These are phyloP conservation scores for Symmetrospora coprosmae DNA, from an alignment of 768 basidiomycete species.

Conservation along the genomic window DNA sequence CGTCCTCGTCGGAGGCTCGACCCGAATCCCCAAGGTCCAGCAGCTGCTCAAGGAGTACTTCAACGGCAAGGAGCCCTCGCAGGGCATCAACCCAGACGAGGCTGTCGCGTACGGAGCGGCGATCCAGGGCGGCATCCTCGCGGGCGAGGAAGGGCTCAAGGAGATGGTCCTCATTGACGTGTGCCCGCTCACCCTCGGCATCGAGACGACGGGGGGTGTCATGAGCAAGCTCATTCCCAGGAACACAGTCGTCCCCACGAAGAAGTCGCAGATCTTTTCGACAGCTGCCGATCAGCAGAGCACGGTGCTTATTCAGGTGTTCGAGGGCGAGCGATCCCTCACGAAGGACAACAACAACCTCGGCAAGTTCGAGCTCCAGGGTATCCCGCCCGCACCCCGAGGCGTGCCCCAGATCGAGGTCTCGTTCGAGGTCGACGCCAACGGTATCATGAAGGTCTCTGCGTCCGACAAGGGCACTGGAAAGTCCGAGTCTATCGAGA, in stretches of 20 bases:
- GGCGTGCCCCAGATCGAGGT: conserved; percentile 97
- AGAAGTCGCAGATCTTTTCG: conserved; percentile 70
- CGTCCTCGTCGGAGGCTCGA: conserved; percentile 90
- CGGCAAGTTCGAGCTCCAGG: conserved; percentile 69
- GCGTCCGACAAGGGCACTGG: conserved; percentile 87
- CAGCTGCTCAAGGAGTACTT: conserved; percentile 97
- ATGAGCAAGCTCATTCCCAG: conserved; percentile 95
- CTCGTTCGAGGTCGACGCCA: conserved; percentile 70
- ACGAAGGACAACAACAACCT: conserved; percentile 93
- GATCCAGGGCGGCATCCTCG: conserved; percentile 94
- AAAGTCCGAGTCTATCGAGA: conserved; percentile 39
- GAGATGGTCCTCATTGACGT: conserved; percentile 94
- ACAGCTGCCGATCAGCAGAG: conserved; percentile 47
- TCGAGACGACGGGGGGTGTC: conserved; percentile 86
- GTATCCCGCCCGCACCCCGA: conserved; percentile 88
- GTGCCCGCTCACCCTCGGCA: conserved; percentile 86
- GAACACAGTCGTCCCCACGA: conserved; percentile 95
- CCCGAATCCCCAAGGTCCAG: conserved; percentile 98
- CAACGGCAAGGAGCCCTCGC: conserved; percentile 88
- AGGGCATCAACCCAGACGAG: conserved; percentile 98
- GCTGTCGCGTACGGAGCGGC: conserved; percentile 98
- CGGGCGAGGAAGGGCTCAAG: conserved; percentile 76
- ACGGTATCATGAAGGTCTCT: conserved; percentile 79
- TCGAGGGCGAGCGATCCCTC: conserved; percentile 87
- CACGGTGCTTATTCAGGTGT: conserved; percentile 92